Base-by-base conservation (phyloP, 169 alveolate species). In the Eimeria sp. region DNA sequence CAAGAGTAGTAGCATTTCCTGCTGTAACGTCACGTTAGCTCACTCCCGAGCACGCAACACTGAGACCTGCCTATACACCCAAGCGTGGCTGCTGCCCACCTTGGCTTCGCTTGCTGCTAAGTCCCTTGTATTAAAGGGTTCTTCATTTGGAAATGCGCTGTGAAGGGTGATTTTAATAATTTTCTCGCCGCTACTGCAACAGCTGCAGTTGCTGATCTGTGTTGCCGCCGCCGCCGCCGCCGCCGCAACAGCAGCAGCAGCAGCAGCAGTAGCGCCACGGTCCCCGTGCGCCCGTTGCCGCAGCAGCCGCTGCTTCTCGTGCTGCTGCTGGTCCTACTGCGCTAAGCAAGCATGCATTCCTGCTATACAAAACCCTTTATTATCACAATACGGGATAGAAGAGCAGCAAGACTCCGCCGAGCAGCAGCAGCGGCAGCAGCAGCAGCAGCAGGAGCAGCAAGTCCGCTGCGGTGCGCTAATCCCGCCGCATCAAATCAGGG, bases 201-300 rank as follows among this genome's bases (percentile, higher is more conserved):
- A 30, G 78, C 92, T 84, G 89, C 58, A 58, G 76, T 78, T 51
- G 73, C 92, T 84, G 86, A 40, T 75, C 86, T 75, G 86, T 75
- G 61, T 75, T 75, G 78, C 58, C 65, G 76, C 92, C 92, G 73
- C 92, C 65, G 92, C 92, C 76, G 76, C 90, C 70, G 87, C 92
- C 34, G 92, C 92, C 49, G 90, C 70, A 80, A 73, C 90, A 82
- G 51, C 92, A 84, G 92, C 92, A 80, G 92, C 92, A 30, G 92
- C 92, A 57, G 92, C 92, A 57, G 92, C 92, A 57, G 92, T 78
- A 57, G 92, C 92, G 92, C 76, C 51, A 45, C 92, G 90, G 90
- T 82, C 90, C 90, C 90, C 90, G 92, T 84, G 92, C 92, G 78
- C 92, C 89, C 89, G 72, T 49, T 82, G 89, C 73, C 92, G 78